Percentiles rank a stretch among this genome's conserved stretches.
These are phyloP conservation scores for Aspergillus panamensis DNA, from an alignment of 495 filamentous ascomycete genomes.

Conservation along the genomic window DNA sequence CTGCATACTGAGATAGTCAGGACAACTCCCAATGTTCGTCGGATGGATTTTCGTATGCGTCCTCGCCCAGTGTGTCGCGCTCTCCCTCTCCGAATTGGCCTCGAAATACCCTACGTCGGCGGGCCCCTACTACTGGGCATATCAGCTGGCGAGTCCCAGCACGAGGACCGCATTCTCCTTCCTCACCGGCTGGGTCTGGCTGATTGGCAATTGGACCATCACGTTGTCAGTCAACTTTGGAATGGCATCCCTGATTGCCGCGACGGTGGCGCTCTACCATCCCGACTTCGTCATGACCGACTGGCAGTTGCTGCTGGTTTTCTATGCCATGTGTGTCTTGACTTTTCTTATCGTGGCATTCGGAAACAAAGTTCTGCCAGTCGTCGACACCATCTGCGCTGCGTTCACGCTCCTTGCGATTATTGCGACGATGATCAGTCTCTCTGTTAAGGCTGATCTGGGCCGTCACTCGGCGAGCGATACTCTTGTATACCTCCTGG, in stretches of 20 bases:
- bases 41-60: slow-evolving; percentile 42
- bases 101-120: slow-evolving; percentile 50
- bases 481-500: slow-evolving; percentile 32
- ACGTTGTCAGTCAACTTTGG: slow-evolving; percentile 67
- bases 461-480: slow-evolving; percentile 43
- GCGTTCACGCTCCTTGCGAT: slow-evolving; percentile 39
- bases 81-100: slow-evolving; percentile 47
- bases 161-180: slow-evolving; percentile 44
- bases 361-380: slow-evolving; percentile 53
- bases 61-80: slow-evolving; percentile 38
- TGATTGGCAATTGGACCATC: slow-evolving; percentile 67
- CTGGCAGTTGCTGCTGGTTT: slow-evolving; percentile 60
- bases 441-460: slow-evolving; percentile 40
- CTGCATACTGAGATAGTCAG: not conserved
- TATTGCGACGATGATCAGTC: slow-evolving; percentile 37
- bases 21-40: slow-evolving; percentile 39
- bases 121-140: slow-evolving; percentile 51
- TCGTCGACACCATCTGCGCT: slow-evolving; percentile 51
- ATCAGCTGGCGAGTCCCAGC: slow-evolving; percentile 31
- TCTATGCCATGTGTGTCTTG: slow-evolving; percentile 53
- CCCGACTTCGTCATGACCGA: slow-evolving; percentile 49
- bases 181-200: slow-evolving; percentile 64
- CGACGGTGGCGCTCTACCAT: slow-evolving; percentile 54
- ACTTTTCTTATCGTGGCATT: slow-evolving; percentile 54
- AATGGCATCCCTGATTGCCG: slow-evolving; percentile 51